Evolutionary conservation across 495 filamentous ascomycete species (phyloP).

Genomic region (Xanthoparmelia taractica): DNA sequence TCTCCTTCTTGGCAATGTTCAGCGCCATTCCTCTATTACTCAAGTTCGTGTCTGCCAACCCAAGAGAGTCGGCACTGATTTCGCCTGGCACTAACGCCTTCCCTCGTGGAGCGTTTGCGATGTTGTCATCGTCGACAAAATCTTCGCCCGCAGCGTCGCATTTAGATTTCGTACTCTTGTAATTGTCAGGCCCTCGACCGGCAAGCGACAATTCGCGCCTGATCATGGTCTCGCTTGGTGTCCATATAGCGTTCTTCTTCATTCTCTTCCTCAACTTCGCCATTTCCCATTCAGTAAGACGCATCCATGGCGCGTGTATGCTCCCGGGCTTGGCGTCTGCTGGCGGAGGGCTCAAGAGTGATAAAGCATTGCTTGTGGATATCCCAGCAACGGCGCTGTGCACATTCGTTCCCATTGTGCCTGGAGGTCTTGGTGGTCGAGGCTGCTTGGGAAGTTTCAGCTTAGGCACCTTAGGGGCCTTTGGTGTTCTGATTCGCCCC

Average conservation of each 20-base stretch:
- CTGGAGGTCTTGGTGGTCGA: constrained; percentile 39
- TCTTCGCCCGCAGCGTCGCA: constrained; percentile 60
- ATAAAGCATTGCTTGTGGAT: constrained; percentile 75
- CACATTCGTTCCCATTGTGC: constrained; percentile 47
- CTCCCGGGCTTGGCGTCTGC: constrained; percentile 66
- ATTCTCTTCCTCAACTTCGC: constrained; percentile 86
- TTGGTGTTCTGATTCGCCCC: constrained; percentile 27
- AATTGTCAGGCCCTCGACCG: constrained; percentile 70
- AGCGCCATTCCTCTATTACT: constrained; percentile 86
- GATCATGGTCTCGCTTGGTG: constrained; percentile 94
- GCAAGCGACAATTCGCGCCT: constrained; percentile 71
- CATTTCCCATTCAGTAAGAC: constrained; percentile 85
- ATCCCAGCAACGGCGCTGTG: constrained; percentile 52
- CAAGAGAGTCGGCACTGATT: constrained; percentile 39
- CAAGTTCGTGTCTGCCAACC: constrained; percentile 39
- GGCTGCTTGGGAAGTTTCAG: constrained; percentile 39
- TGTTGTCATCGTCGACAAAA: constrained; percentile 51
- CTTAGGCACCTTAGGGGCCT: constrained; percentile 30
- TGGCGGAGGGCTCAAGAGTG: constrained; percentile 69
- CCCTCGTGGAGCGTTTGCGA: constrained; percentile 39
- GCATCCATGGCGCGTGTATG: constrained; percentile 77
- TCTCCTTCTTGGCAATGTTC: constrained; percentile 87
- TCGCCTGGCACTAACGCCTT: constrained; percentile 43
- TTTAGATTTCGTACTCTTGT: constrained; percentile 53
- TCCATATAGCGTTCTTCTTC: constrained; percentile 98